Evolutionary conservation across 257 asterid genomes (phyloP), one percentile per base, ranked within the genome.

Genomic region (Fraxinus pennsylvanica): DNA sequence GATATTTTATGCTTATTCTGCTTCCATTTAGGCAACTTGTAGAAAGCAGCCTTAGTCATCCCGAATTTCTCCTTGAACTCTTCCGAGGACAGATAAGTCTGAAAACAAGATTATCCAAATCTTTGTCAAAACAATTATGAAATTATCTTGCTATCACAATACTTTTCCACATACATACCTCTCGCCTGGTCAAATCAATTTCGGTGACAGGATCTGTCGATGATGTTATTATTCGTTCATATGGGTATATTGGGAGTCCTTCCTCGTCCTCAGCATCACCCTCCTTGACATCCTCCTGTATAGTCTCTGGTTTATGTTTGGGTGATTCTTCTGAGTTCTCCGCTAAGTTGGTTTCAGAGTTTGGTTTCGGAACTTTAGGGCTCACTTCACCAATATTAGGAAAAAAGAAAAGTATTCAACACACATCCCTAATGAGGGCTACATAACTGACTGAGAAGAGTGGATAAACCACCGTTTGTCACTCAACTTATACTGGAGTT

Each of bases 1-100:
- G 98, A 85, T 98, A 93, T 92, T 88, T 96, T 96, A 38, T 92
- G 87, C 89, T 96, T 96, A 72, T 96, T 96, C 91, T 93, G 99
- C 86, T 91, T 96, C 99, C 99, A 96, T 85, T 93, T 96, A 13
- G 99, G 99, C 84, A 96, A 81, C 89, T 90, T 96, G 83, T 90
- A 84, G 92, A 93, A 96, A 65, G 85, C 88, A 35, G 79, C 92
- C 89, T 90, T 96, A 0, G 83, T 25, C 91, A 90, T 94, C 85
- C 92, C 92, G 9, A 96, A 93, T 83, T 91, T 92, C 87, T 89
- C 96, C 81, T 86, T 92, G 94, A 96, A 96, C 90, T 96, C 98
- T 41, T 45, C 89, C 0, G 85, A 79, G 59, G 98, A 93, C 81
- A 96, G 84, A 76, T 96, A 96, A 38, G 94, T 86, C 99, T 96